Evolutionary conservation across 495 filamentous ascomycete species (phyloP).

Genomic region (Aspergillus steynii): DNA sequence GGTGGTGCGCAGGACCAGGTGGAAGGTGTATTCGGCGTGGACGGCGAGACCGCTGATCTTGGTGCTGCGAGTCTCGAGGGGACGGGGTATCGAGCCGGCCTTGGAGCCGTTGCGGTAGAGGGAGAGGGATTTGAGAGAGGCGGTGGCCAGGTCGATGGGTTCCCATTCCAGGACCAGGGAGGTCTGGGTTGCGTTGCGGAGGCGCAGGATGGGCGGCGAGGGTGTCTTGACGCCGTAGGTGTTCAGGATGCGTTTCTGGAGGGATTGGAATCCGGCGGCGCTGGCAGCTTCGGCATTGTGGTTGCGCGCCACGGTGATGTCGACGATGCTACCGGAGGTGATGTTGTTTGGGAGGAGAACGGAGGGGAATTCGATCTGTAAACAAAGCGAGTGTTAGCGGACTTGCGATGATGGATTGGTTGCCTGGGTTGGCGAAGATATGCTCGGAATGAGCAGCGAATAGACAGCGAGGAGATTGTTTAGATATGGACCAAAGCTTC

Average conservation of each 20-base stretch:
- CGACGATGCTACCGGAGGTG: constrained; percentile 91
- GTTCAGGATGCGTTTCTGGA: constrained; percentile 83
- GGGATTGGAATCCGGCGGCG: constrained; percentile 69
- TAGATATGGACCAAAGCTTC: not conserved
- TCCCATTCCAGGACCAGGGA: constrained; percentile 98
- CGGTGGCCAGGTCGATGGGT: constrained; percentile 87
- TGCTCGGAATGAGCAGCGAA: not conserved
- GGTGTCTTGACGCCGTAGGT: constrained; percentile 84
- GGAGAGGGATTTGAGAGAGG: constrained; percentile 81
- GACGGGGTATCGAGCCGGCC: constrained; percentile 88
- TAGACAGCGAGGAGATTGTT: not conserved
- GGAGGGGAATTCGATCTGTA: constrained; percentile 96
- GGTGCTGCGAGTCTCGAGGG: constrained; percentile 80
- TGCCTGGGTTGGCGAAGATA: not conserved
- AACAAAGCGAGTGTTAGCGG: constrained; percentile 9
- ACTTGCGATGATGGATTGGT: not conserved
- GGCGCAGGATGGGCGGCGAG: constrained; percentile 76
- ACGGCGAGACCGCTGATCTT: constrained; percentile 97
- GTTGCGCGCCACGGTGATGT: constrained; percentile 95
- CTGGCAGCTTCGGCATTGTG: constrained; percentile 70
- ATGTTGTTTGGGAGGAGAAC: constrained; percentile 95
- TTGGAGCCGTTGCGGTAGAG: constrained; percentile 95
- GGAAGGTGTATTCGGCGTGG: constrained; percentile 93
- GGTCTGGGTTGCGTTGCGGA: constrained; percentile 95
- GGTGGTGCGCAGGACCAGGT: constrained; percentile 83